These are phyloP conservation scores for Kluyveromyces marxianus DNA, from an alignment of 1,139 yeast genomes.

Conservation along the genomic window DNA sequence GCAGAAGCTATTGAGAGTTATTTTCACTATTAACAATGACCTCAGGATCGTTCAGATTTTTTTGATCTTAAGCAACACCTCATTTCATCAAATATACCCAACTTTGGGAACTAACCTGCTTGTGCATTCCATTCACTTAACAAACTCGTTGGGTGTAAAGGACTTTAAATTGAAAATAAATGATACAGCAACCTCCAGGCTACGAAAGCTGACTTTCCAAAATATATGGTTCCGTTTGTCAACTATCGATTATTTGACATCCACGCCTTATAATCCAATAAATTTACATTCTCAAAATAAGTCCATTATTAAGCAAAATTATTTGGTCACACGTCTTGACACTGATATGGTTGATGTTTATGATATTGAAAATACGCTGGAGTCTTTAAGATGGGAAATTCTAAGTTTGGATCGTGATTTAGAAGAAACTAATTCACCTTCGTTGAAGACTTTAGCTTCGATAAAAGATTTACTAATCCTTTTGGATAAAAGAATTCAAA, in stretches of 20 bases:
- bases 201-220: constrained; percentile 20
- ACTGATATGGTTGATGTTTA: constrained; percentile 21
- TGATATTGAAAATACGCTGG: constrained; percentile 25
- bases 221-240: constrained; percentile 27
- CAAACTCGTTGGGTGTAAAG: constrained; percentile 19
- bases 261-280: constrained; percentile 19
- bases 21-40: constrained; percentile 21
- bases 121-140: constrained; percentile 19
- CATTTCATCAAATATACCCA: constrained; percentile 11
- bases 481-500: constrained; percentile 14
- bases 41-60: constrained; percentile 22
- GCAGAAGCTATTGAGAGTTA: constrained; percentile 13
- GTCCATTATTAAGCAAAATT: constrained; percentile 25
- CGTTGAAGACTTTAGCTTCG: constrained; percentile 26
- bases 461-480: constrained; percentile 21
- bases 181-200: constrained; percentile 18
- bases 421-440: constrained; percentile 21
- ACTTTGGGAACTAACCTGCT: constrained; percentile 17
- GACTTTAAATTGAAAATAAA: constrained; percentile 15
- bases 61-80: constrained; percentile 23
- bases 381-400: constrained; percentile 26
- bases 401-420: constrained; percentile 28
- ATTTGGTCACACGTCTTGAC: constrained; percentile 17
- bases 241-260: constrained; percentile 21
- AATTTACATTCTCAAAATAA: constrained; percentile 22